Conservation (phyloP, 345 rosid species). For the Cardamine resedifolia region DNA sequence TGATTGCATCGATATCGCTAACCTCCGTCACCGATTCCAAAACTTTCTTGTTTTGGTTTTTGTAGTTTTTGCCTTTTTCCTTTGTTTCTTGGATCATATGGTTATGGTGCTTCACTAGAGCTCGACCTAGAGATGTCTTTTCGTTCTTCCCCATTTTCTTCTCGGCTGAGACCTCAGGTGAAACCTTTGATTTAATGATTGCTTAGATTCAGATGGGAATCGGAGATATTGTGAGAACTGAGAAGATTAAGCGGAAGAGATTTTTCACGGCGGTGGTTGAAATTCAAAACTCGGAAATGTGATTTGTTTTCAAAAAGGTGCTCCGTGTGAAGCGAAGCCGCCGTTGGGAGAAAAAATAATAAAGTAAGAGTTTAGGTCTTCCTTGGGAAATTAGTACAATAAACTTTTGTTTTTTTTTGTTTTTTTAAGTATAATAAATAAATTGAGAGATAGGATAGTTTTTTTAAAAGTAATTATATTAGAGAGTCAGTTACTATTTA, state of each 20-base stretch:
- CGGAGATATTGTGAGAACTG: neutral
- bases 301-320: neutral
- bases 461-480: too few relatives aligned
- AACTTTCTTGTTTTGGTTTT: constrained; percentile 62
- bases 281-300: neutral
- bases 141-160: constrained; percentile 72
- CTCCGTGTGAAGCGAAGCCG: neutral
- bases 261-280: neutral
- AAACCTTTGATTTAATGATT: neutral
- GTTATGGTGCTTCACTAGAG: constrained; percentile 88
- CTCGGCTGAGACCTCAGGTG: neutral
- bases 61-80: constrained; percentile 68
- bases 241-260: neutral
- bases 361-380: neutral
- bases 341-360: neutral
- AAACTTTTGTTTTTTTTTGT: too few relatives aligned
- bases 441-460: too few relatives aligned
- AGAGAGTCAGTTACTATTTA: too few relatives aligned
- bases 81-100: constrained; percentile 77
- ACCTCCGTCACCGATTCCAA: constrained; percentile 82
- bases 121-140: constrained; percentile 74
- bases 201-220: neutral
- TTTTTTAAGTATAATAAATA: too few relatives aligned
- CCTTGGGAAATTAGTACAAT: neutral
- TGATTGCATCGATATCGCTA: constrained; percentile 76